Evolutionary conservation across 2,329 filamentous ascomycete species (phyloP).

Genomic region (Aspergillus viridinutans): DNA sequence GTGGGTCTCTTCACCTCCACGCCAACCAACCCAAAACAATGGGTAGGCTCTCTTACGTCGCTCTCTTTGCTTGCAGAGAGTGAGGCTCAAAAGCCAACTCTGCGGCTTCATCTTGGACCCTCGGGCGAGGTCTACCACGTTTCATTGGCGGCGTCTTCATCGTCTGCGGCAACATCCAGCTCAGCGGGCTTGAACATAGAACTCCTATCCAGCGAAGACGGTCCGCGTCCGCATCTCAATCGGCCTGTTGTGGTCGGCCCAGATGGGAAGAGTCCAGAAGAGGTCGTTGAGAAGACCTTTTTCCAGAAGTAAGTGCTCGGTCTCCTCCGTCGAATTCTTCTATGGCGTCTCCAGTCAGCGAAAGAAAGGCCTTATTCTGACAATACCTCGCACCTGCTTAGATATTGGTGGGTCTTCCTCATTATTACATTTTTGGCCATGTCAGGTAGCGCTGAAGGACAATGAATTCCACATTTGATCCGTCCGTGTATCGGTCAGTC

Average conservation of each 20-base stretch:
- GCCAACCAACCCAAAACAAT: slow-evolving; percentile 30
- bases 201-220: slow-evolving; percentile 28
- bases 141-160: slow-evolving; percentile 28
- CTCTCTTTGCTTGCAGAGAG: slow-evolving; percentile 26
- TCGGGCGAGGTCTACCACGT: slow-evolving; percentile 38
- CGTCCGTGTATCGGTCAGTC: neutral
- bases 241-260: slow-evolving; percentile 36
- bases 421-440: slow-evolving; percentile 39
- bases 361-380: neutral
- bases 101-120: slow-evolving; percentile 39
- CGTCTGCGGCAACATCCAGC: slow-evolving; percentile 13
- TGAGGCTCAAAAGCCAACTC: slow-evolving; percentile 23
- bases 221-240: slow-evolving; percentile 38
- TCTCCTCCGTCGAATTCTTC: neutral
- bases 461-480: slow-evolving; percentile 10
- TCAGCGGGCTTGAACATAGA: slow-evolving; percentile 26
- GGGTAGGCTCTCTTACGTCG: slow-evolving; percentile 40
- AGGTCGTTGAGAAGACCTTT: slow-evolving; percentile 41
- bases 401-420: slow-evolving; percentile 47
- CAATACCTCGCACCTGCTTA: slow-evolving; percentile 12
- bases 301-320: slow-evolving; percentile 38
- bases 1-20: slow-evolving; percentile 48
- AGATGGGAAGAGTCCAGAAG: slow-evolving; percentile 36
- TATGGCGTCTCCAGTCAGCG: neutral
- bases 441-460: slow-evolving; percentile 37